phyloP scores from a whole-genome alignment of 441 rosid genomes.

The Jatropha multifida region DNA sequence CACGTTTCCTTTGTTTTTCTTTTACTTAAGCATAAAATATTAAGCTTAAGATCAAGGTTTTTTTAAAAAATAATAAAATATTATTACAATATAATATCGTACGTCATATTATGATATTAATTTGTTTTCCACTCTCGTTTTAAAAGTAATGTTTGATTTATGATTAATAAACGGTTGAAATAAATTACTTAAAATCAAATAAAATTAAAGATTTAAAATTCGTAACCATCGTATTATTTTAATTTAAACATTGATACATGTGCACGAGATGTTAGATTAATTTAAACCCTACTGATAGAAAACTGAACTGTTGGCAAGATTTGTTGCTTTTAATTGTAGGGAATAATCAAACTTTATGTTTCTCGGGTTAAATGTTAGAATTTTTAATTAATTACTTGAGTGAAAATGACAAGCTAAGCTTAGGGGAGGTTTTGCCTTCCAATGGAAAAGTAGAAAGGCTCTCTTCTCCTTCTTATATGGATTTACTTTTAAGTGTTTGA shows the following conservation, averaged over 20 bases:
- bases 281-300: constrained; percentile 25
- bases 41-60: constrained; percentile 18
- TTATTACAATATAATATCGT: too few relatives aligned
- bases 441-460: constrained; percentile 16
- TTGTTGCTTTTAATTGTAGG: constrained; percentile 33
- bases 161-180: constrained; percentile 23
- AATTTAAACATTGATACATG: too few relatives aligned
- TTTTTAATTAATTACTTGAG: constrained; percentile 21
- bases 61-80: too few relatives aligned
- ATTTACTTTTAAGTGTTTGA: constrained; percentile 31
- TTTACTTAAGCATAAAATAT: constrained; percentile 15
- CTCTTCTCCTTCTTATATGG: not conserved
- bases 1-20: constrained; percentile 13
- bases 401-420: constrained; percentile 33
- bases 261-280: constrained; percentile 15
- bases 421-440: constrained; percentile 30
- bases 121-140: too few relatives aligned
- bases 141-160: constrained; percentile 24
- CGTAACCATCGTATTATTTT: too few relatives aligned
- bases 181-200: too few relatives aligned
- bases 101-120: too few relatives aligned
- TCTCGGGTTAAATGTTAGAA: not conserved
- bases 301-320: constrained; percentile 45
- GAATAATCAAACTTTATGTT: constrained; percentile 32
- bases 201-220: too few relatives aligned